Base-by-base conservation (phyloP, 257 asterid genomes). In the Solanum phureja region DNA sequence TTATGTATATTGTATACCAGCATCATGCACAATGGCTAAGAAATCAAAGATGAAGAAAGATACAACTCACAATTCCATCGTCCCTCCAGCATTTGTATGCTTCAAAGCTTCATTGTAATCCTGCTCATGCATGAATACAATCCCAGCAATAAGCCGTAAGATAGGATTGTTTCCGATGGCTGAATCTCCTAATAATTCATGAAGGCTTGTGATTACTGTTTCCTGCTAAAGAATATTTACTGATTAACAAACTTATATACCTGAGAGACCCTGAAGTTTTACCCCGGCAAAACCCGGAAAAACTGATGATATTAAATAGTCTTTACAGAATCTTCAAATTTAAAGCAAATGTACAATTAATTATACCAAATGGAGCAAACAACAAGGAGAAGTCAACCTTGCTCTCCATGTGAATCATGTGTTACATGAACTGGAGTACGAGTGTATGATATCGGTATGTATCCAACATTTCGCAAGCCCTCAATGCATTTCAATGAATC, bases 71-170 rank as follows among this genome's bases (percentile, higher is more conserved):
- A 97, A 88, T 88, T 97, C 99, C 98, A 97, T 93, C 23, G 98
- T 95, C 85, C 98, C 98, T 77, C 98, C 99, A 86, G 95, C 90
- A 93, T 97, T 90, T 84, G 98, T 97, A 87, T 95, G 95, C 89
- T 97, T 97, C 91, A 97, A 87, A 88, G 98, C 99, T 94, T 97
- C 99, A 86, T 92, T 94, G 87, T 93, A 97, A 89, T 95, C 98
- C 91, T 97, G 98, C 88, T 96, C 99, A 18, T 96, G 98, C 92
- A 89, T 91, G 95, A 94, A 97, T 85, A 97, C 87, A 64, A 91
- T 94, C 87, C 99, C 99, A 31, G 98, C 98, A 72, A 97, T 90
- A 83, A 97, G 98, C 75, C 98, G 95, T 84, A 95, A 90, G 84
- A 90, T 93, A 89, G 98, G 94, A 91, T 97, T 95, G 95, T 89